Base-by-base conservation (phyloP, 192 early-diverging fungal genomes). In the Linnemannia elongata region DNA sequence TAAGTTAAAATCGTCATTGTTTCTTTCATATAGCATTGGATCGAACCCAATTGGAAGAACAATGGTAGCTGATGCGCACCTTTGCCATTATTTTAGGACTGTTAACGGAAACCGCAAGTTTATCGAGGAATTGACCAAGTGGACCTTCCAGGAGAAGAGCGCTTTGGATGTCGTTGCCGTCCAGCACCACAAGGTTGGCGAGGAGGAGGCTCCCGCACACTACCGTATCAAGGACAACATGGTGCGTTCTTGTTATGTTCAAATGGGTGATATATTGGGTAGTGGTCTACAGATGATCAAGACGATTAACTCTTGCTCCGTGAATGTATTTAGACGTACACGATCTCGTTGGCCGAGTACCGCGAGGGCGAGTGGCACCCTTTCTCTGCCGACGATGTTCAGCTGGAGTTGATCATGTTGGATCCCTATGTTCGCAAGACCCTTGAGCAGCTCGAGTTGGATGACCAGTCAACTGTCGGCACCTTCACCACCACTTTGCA, bases 171-270 rank as follows among this genome's bases (percentile, higher is more conserved):
- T 97, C n/a, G 87, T 92, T 42, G 80, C 89, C 42, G 89, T 87
- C 72, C 82, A 81, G 72, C 96, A 96, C 91, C 90, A 96, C 88
- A 92, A 93, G 77, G 89, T 89, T 39, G 90, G 92, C 81, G 92
- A 96, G 84, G 84, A 82, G 54, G 91, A 93, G 66, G 92, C 94
- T 74, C 91, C 92, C 17, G 94, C 93, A 36, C 91, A 91, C n/a
- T 99, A 99, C 90, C 95, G 97, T n/a, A 94, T 99, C 79, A 96
- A 95, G 81, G 97, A 98, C 88, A 92, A 95, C 60, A 95, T 99
- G 82, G 95, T 97, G 90, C 80, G 89, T 75, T 17, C 15, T 35
- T 27, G 42, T 38, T 13, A 45, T 45, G 44, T 68, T 17, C n/a
- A 10, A 74, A 66, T 60, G 39, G 8, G 24, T 39, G 2, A 42